Base-by-base conservation (phyloP, 2,329 filamentous ascomycete genomes). In the Helminthosporium solani region DNA sequence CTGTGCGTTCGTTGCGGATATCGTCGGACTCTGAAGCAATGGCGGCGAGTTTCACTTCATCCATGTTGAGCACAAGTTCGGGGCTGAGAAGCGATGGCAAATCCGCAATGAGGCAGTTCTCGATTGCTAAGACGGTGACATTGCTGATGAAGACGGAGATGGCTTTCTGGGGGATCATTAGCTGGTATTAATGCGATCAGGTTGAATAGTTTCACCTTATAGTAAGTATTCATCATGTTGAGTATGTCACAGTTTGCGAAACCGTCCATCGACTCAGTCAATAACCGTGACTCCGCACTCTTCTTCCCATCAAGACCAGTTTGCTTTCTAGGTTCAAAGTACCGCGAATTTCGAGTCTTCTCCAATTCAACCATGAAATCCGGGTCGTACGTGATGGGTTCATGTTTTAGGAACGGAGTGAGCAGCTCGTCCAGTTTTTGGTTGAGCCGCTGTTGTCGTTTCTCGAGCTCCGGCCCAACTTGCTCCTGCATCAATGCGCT, bases 1-100 rank as follows among this genome's bases (percentile, higher is more conserved):
- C 23, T 2, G 30, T 27, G 7, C 61, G 61, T 28, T 57, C 38
- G 9, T 23, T 31, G 7, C 50, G 48, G 15, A 51, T 47, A 5
- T 61, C 58, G n/a, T 56, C 50, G 1, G 56, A 57, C 37, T 65
- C 64, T 1, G 61, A 53, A 5, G 62, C 64, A 35, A 67, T 58
- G 8, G 28, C 31, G 2, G 36, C 8, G 1, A 67, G 33, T 9
- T 53, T 39, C 3, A 62, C 52, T n/a, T 63, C 56, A 27, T 53
- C 45, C 56, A 67, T 57, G 2, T 44, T 30, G 1, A 50, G 39
- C 5, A 53, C 47, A 9, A 61, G 40, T 1, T 50, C 50, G 2
- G 61, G 53, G 2, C 47, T 53, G 33, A 65, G 62, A 9, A 63
- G 54, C 3, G 45, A 41, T 7, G 51, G 21, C 27, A 65, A 53